These are phyloP conservation scores for Cytospora paraplurivora DNA, from an alignment of 2,329 filamentous ascomycete genomes.

Conservation along the genomic window DNA sequence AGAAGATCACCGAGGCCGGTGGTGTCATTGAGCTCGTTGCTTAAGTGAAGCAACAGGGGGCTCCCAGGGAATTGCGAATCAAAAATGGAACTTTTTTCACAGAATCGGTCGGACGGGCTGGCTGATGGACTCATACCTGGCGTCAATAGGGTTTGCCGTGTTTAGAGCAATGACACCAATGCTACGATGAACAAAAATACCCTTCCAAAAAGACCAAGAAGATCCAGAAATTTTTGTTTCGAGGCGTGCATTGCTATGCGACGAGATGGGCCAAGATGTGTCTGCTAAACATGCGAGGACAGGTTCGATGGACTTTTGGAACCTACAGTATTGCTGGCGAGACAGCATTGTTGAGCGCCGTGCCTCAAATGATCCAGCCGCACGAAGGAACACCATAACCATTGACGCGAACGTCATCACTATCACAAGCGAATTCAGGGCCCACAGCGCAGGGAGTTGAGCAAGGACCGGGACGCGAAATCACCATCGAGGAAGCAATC, in stretches of 20 bases:
- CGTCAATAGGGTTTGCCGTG: constrained; percentile 29
- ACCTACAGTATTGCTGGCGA: background rate
- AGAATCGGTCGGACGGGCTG: constrained; percentile 29
- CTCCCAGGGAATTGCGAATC: constrained; percentile 23
- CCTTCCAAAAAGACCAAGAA: constrained; percentile 15
- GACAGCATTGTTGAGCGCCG: background rate
- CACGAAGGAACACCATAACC: background rate
- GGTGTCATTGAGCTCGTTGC: constrained; percentile 95
- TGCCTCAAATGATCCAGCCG: background rate
- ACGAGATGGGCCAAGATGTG: background rate
- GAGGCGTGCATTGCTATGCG: background rate
- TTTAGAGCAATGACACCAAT: constrained; percentile 30
- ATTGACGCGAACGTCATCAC: background rate
- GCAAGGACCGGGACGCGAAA: background rate
- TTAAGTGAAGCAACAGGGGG: constrained; percentile 50
- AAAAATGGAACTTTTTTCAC: constrained; percentile 23
- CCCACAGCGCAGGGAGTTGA: background rate
- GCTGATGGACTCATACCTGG: constrained; percentile 29
- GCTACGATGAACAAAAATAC: constrained; percentile 29
- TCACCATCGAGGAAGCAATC: background rate
- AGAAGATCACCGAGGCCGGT: constrained; percentile 98
- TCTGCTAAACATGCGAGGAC: background rate
- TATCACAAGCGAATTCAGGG: background rate
- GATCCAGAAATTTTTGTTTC: constrained; percentile 1
- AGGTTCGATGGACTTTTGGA: background rate